Evolutionary conservation across 73 alveolate genomes (phyloP).

Genomic region (Paramecium bursaria): DNA sequence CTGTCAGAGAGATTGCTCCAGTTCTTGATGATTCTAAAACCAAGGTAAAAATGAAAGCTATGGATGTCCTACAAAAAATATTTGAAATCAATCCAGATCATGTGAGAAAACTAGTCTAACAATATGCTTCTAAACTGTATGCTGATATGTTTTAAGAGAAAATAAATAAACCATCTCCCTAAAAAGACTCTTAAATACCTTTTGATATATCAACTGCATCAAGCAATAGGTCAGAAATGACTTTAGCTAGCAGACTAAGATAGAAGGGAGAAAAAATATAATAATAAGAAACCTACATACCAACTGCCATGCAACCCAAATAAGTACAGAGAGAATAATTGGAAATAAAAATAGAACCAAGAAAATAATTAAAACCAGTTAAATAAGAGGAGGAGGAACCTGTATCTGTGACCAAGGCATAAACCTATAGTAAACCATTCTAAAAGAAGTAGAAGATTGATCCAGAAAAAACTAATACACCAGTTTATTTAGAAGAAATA

Average conservation of each 20-base stretch:
- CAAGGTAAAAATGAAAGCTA: slow-evolving; percentile 39
- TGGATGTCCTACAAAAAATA: not conserved
- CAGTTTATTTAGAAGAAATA: slow-evolving; percentile 27
- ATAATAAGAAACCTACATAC: not conserved
- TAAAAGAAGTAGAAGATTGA: slow-evolving; percentile 8
- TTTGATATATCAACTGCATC: slow-evolving; percentile 38
- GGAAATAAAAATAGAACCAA: slow-evolving; percentile 9
- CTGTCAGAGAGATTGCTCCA: slow-evolving; percentile 64
- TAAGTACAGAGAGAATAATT: not conserved
- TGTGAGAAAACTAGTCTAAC: not conserved
- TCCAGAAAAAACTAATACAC: slow-evolving; percentile 32
- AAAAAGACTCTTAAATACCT: not conserved
- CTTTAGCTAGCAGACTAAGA: not conserved
- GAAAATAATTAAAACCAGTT: slow-evolving; percentile 17
- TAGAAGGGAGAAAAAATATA: not conserved
- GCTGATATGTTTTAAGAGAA: too few relatives aligned
- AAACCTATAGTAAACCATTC: slow-evolving; percentile 32
- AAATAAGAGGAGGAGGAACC: not conserved
- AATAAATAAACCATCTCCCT: too few relatives aligned
- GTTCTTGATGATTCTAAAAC: slow-evolving; percentile 60
- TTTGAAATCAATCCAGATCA: not conserved
- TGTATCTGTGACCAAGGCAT: not conserved
- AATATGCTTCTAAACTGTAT: too few relatives aligned
- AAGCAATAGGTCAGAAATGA: slow-evolving; percentile 17
- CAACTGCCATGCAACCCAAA: not conserved